These are phyloP conservation scores for Candida mattraensis DNA, from an alignment of 805 yeast genomes.

Conservation along the genomic window DNA sequence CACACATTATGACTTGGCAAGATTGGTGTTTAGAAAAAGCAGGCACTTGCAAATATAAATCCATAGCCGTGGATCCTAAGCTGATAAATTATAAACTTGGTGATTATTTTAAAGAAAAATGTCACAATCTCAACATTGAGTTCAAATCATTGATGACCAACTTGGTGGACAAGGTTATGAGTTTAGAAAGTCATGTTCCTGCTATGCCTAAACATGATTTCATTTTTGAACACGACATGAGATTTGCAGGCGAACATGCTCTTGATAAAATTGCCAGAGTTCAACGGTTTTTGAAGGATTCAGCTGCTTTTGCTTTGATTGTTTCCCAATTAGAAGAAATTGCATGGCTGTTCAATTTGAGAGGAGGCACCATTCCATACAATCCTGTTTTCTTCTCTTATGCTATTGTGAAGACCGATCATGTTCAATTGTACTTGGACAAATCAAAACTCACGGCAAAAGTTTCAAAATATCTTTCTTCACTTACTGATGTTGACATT, in stretches of 20 bases:
- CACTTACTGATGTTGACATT: slow-evolving; percentile 36
- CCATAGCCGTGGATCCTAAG: slow-evolving; percentile 83
- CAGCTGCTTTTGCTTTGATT: slow-evolving; percentile 47
- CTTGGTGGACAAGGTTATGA: slow-evolving; percentile 77
- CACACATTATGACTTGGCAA: slow-evolving; percentile 76
- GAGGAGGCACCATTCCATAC: slow-evolving; percentile 71
- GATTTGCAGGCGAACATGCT: slow-evolving; percentile 42
- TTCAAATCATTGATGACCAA: slow-evolving; percentile 58
- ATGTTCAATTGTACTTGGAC: slow-evolving; percentile 42
- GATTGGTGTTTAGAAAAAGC: slow-evolving; percentile 69
- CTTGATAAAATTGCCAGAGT: slow-evolving; percentile 37
- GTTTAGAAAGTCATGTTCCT: slow-evolving; percentile 27
- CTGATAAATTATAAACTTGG: slow-evolving; percentile 56
- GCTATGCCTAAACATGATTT: slow-evolving; percentile 23
- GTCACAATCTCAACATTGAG: slow-evolving; percentile 39
- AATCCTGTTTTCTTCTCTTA: slow-evolving; percentile 86
- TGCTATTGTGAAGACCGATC: slow-evolving; percentile 42
- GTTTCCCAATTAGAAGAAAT: slow-evolving; percentile 49
- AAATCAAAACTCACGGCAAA: slow-evolving; percentile 37
- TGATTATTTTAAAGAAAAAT: slow-evolving; percentile 36
- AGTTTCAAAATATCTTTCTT: slow-evolving; percentile 16
- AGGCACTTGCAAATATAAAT: slow-evolving; percentile 42
- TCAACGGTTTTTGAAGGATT: slow-evolving; percentile 27
- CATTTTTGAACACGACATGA: slow-evolving; percentile 37
- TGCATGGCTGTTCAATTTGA: slow-evolving; percentile 52